Evolutionary conservation across 305 asterid species (phyloP), one percentile per base, ranked within the genome.

Genomic region (Andrographis paniculata): DNA sequence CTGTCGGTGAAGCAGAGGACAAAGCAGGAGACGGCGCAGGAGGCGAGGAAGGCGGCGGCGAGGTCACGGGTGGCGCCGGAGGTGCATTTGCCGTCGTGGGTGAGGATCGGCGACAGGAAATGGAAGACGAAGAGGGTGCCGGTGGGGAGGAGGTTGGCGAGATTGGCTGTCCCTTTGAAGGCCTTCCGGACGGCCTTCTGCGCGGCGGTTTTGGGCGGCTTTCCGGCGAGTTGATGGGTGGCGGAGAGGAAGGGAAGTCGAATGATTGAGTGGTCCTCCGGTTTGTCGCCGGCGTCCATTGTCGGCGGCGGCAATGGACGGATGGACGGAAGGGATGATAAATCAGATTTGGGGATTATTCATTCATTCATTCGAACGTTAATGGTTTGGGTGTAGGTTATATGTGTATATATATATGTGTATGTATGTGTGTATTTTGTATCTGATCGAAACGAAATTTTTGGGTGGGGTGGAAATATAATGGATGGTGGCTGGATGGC

Each of bases 121-220:
- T 74, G 88, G 72, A 88, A 88, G 0, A 82, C 64, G 5, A 88
- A 73, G 43, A 88, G 89, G 59, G 97, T 69, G 22, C 97, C 97
- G 7, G 97, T 79, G 0, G 94, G 95, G 24, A 85, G 80, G 64
- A 79, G 93, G 22, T 84, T 77, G 3, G 95, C 57, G 44, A 87
- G 79, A 48, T 64, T 71, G 12, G 96, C 88, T 9, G 93, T 80
- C 23, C 80, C 80, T 47, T 82, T 84, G 57, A 82, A 76, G 8
- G 97, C 73, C 50, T 82, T 84, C 9, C 94, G 70, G 11, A 82
- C 74, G 17, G 51, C 89, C 49, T 61, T 84, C 42, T 70, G 78
- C 8, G 69, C 59, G 3, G 75, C 64, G 28, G 95, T 60, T 64
- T 88, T 88, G 1, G 48, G n/a, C 2, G 30, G 11, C 19, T 45